Evolutionary conservation across 2,329 filamentous ascomycete species (phyloP), one percentile per base, ranked within the genome.

Genomic region (Claviceps spartinae): DNA sequence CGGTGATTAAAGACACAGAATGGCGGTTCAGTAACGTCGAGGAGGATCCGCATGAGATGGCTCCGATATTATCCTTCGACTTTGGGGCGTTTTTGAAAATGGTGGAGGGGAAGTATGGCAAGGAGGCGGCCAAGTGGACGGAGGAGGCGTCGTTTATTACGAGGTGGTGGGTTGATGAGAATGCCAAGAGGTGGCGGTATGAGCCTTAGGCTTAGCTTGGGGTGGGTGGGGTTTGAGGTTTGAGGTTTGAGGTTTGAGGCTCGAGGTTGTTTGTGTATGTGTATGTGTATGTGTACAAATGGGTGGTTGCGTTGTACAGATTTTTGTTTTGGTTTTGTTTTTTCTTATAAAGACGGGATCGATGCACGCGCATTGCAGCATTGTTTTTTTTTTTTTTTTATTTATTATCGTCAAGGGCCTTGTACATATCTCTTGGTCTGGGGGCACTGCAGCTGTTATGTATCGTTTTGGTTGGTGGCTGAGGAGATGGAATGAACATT

Each of bases 91-190:
- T 66, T 1, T 26, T 60, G 18, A 52, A 50, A 2, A 55, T 52
- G 5, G 57, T 65, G 1, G 51, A 60, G 30, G 14, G 41, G 2
- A 47, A 58, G n/a, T 56, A 60, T 20, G 63, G 64, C 3, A 45
- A 55, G 4, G 62, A 63, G 3, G 58, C 59, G 2, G 59, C 64
- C 4, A 57, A 58, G n/a, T 66, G 64, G 65, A 60, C 57, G 1
- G 62, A 67, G 52, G 62, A 64, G 45, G 66, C 60, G 0, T 60
- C 63, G 5, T 63, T 63, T 26, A 54, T 66, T 18, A 61, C 62
- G 4, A 56, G 63, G 13, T 67, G 66, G 64, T 67, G 63, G 56
- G 62, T 65, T 1, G 60, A 65, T 43, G 64, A 67, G 52, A 67
- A 68, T 40, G 63, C 56, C 41, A 67, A 59, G 51, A 62, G 64